Conservation (phyloP, 257 asterid genomes). For the Plantago ovata region DNA sequence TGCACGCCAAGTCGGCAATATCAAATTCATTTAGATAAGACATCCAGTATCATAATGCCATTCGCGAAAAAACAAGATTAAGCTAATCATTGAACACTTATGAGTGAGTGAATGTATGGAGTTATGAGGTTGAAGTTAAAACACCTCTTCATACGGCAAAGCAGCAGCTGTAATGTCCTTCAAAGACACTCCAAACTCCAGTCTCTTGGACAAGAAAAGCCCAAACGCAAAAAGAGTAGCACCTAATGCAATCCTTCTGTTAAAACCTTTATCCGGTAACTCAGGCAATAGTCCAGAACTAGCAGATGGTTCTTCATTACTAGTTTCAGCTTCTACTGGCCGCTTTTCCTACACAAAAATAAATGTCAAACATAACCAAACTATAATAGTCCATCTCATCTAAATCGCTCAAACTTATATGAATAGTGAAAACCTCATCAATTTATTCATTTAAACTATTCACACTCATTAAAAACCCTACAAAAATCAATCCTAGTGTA, state of each 20-base stretch:
- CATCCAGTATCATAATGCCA: no score
- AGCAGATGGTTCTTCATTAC: slow-evolving; percentile 35
- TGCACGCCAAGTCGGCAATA: no score
- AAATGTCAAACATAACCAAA: background rate
- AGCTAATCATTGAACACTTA: background rate
- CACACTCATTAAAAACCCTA: no score
- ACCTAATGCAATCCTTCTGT: slow-evolving; percentile 58
- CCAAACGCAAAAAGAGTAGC: slow-evolving; percentile 70
- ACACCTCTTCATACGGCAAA: slow-evolving; percentile 89
- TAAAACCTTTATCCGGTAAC: slow-evolving; percentile 65
- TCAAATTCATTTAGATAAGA: no score
- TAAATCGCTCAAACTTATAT: no score
- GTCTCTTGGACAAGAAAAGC: slow-evolving; percentile 53
- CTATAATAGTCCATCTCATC: background rate
- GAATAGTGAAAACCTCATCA: no score
- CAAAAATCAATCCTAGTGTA: no score
- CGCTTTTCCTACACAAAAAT: slow-evolving; percentile 50
- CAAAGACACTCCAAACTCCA: slow-evolving; percentile 79
- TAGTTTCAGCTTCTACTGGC: slow-evolving; percentile 27
- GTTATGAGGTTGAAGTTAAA: slow-evolving; percentile 24
- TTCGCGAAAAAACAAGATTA: background rate
- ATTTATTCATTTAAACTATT: no score
- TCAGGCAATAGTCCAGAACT: slow-evolving; percentile 41
- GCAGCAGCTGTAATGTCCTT: slow-evolving; percentile 82
- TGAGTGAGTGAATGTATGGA: background rate